Conservation (phyloP, 179 eudicot genomes). For the Beta corolliflora region DNA sequence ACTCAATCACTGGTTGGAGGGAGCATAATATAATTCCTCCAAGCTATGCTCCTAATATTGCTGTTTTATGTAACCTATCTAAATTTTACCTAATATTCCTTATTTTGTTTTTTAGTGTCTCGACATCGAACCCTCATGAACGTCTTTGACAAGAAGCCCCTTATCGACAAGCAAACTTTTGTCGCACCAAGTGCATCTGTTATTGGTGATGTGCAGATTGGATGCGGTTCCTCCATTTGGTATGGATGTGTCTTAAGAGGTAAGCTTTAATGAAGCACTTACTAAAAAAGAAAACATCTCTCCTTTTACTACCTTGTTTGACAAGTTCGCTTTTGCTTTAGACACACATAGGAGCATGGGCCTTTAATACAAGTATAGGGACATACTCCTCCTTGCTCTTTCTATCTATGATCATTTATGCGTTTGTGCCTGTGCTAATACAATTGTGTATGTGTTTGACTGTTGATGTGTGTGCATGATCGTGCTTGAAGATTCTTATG, state of each 20-base stretch:
- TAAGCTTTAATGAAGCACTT: conserved; percentile 30
- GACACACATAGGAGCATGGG: neutral
- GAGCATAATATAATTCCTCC: neutral
- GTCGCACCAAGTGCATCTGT: conserved; percentile 97
- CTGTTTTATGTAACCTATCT: neutral
- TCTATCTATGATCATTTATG: neutral
- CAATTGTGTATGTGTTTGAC: neutral
- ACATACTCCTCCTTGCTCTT: neutral
- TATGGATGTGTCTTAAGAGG: conserved; percentile 96
- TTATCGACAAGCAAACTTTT: conserved; percentile 75
- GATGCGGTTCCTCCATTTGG: conserved; percentile 83
- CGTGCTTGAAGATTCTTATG: neutral
- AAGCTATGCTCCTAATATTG: neutral
- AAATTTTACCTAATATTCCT: conserved; percentile 14
- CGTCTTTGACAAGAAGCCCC: conserved; percentile 75
- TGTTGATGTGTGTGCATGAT: neutral
- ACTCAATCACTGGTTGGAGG: no score
- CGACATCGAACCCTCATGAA: conserved; percentile 96
- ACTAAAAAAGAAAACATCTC: neutral
- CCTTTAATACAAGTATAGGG: neutral
- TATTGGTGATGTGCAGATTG: conserved; percentile 81
- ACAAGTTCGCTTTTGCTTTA: neutral
- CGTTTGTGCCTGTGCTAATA: no score
- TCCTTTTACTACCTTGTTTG: neutral
- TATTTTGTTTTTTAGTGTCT: conserved; percentile 48